A percentile compares a stretch with the other conserved stretches of the same genome.
Evolutionary conservation across 176 grass and related monocot genomes (phyloP).

Genomic region (Alloteropsis semialata): DNA sequence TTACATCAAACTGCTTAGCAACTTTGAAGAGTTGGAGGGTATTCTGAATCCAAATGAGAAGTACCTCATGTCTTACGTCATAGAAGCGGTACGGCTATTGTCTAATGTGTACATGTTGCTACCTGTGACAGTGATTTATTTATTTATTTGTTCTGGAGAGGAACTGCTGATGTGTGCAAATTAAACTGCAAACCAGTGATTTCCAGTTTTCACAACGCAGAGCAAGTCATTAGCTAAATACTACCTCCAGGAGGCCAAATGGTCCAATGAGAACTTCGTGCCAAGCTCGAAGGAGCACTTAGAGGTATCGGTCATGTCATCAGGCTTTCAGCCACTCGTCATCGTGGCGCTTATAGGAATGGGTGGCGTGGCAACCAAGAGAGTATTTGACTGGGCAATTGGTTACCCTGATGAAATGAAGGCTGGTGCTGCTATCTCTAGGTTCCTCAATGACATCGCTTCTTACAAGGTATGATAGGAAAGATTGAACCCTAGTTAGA

Average conservation of each 20-base stretch:
- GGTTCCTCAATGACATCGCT: constrained; percentile 32
- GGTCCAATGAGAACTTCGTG: background rate
- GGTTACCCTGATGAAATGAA: background rate
- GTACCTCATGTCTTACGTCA: constrained; percentile 23
- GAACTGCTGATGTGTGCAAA: no score
- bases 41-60: background rate
- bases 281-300: constrained; percentile 35
- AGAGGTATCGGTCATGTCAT: background rate
- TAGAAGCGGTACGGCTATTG: constrained; percentile 30
- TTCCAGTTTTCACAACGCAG: no score
- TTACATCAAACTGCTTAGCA: background rate
- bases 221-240: background rate
- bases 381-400: constrained; percentile 17
- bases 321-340: background rate
- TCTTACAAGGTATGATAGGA: no score
- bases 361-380: background rate
- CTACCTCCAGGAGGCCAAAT: constrained; percentile 33
- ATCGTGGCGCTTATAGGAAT: background rate
- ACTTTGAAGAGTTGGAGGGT: background rate
- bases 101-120: no score
- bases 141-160: no score
- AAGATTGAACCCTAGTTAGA: no score
- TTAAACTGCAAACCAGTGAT: no score
- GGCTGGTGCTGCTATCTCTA: no score
- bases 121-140: background rate